phyloP scores from a whole-genome alignment of 1,284 basidiomycete species.

The Apiotrichum brassicae region DNA sequence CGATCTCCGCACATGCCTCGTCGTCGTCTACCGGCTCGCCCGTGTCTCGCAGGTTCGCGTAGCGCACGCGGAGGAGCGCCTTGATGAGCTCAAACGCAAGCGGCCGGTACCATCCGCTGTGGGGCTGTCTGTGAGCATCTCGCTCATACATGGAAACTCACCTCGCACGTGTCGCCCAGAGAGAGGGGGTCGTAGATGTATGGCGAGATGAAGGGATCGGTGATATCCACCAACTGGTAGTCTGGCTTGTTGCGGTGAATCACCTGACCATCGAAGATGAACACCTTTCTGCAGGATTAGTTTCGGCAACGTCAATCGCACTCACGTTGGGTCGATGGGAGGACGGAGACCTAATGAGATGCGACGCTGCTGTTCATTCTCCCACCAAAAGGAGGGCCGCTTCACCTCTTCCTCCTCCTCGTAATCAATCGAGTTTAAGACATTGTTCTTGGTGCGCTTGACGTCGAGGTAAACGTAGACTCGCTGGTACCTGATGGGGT shows the following conservation, averaged over 20 bases:
- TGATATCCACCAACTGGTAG: constrained; percentile 88
- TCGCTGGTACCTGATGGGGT: constrained; percentile 66
- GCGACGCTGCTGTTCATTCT: constrained; percentile 27
- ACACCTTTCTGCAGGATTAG: constrained; percentile 47
- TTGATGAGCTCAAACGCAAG: constrained; percentile 74
- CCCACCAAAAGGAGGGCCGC: constrained; percentile 29
- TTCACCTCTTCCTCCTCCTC: constrained; percentile 23
- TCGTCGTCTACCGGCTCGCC: constrained; percentile 14
- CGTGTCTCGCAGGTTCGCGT: constrained; percentile 66
- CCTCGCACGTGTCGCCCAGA: constrained; percentile 59
- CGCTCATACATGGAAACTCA: constrained; percentile 51
- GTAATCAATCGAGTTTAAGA: constrained; percentile 21
- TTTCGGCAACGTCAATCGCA: background rate
- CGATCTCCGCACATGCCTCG: constrained; percentile 3
- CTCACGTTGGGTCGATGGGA: constrained; percentile 31
- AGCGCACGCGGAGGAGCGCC: constrained; percentile 74
- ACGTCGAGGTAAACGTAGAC: constrained; percentile 57
- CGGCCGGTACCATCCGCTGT: constrained; percentile 68
- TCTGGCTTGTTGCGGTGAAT: constrained; percentile 75
- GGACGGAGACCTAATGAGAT: constrained; percentile 28
- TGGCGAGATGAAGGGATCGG: constrained; percentile 68
- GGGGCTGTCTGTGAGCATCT: constrained; percentile 8
- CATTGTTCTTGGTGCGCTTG: constrained; percentile 18
- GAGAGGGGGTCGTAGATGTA: constrained; percentile 69
- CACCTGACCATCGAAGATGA: constrained; percentile 81